Evolutionary conservation across 2,329 filamentous ascomycete species (phyloP).

Genomic region (Lasiodiplodia gonubiensis): DNA sequence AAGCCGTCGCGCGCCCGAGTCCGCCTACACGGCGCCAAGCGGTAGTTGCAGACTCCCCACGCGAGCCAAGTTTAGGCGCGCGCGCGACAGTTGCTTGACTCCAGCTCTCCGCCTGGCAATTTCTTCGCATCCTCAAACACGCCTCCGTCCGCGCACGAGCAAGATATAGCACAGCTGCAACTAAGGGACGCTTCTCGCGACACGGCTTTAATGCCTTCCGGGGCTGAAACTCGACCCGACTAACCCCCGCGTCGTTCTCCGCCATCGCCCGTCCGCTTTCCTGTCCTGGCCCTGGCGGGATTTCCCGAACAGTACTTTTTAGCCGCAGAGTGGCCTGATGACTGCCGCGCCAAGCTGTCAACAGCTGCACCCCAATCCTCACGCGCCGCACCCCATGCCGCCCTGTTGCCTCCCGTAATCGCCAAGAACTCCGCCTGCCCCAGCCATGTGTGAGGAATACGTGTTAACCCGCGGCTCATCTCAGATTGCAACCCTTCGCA

Average conservation of each 20-base stretch:
- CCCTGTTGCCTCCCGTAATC: slow-evolving; percentile 4
- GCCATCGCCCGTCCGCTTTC: neutral
- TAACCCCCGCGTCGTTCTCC: slow-evolving; percentile 3
- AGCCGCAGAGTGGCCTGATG: slow-evolving; percentile 24
- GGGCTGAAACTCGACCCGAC: slow-evolving; percentile 17
- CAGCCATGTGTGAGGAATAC: slow-evolving; percentile 3
- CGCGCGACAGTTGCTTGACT: neutral
- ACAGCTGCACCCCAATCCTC: neutral
- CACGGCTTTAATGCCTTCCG: neutral
- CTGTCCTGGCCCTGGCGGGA: neutral
- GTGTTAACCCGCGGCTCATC: slow-evolving; percentile 3
- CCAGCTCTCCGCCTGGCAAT: neutral
- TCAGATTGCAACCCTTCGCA: neutral
- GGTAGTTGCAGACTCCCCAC: neutral
- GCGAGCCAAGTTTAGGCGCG: neutral
- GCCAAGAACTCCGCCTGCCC: neutral
- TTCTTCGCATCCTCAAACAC: slow-evolving; percentile 15
- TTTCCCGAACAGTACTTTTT: slow-evolving; percentile 7
- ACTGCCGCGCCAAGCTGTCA: slow-evolving; percentile 16
- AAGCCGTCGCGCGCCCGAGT: neutral
- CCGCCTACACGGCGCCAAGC: neutral
- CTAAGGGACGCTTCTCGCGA: neutral
- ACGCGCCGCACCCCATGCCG: slow-evolving; percentile 6
- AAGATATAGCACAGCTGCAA: neutral
- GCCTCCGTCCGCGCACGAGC: neutral